Evolutionary conservation across 2,329 filamentous ascomycete species (phyloP), one percentile per base, ranked within the genome.

Genomic region (Chalaropsis ovoidea): DNA sequence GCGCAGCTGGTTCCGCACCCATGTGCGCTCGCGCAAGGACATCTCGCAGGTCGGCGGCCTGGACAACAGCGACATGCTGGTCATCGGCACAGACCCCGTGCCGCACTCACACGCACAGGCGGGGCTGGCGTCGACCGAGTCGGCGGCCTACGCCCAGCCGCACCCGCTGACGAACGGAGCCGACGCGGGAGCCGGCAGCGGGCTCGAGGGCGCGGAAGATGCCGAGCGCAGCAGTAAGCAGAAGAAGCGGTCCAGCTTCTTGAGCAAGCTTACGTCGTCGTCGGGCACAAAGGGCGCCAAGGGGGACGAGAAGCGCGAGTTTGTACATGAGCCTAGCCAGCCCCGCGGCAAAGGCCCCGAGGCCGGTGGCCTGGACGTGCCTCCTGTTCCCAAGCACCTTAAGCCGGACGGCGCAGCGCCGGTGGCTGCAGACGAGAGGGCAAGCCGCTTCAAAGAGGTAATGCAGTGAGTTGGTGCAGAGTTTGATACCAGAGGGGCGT

Each of bases 1-100:
- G 22, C 63, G 66, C 49, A 47, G 54, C 10, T 67, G 66, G 66
- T 63, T 67, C 49, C 49, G 49, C 27, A 41, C 54, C 10, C 63
- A 64, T 35, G 63, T 64, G 42, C 62, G 66, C 3, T 43, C 63
- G 41, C 63, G 66, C 35, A 65, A 41, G 42, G 63, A 65, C 24
- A 52, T 67, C 11, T 56, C 58, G 41, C 39, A 67, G 39, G 66
- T 42, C 49, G 66, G 66, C n/a, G 42, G 27, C 10, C 13, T 67
- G 11, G 63, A 67, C 24, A 60, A 62, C 35, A 65, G 58, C 31
- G 66, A 67, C 31, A 67, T 67, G 66, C 41, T 67, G 10, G 47
- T 62, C 13, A 17, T 13, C 3, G 45, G 43, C 8, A 62, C 43
- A 24, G 58, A 62, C 15, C 64, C 64, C 3, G 49, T 64, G 19